Conservation (phyloP, 805 yeast species). For the Cyberlindnera maritima region DNA sequence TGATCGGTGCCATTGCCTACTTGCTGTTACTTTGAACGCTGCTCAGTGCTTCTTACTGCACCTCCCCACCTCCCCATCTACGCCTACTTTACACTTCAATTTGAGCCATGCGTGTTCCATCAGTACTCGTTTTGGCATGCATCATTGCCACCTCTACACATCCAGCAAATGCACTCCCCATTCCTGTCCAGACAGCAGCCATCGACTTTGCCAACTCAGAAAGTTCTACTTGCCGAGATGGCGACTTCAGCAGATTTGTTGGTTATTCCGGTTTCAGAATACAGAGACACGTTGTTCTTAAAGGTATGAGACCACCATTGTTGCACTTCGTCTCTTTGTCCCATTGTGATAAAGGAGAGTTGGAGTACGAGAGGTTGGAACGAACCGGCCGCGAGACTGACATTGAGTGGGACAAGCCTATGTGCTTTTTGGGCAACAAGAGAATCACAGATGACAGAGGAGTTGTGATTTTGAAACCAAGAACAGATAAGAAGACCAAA, state of each 20-base stretch:
- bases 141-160: neutral
- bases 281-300: slow-evolving; percentile 45
- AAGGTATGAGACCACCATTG: slow-evolving; percentile 35
- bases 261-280: slow-evolving; percentile 57
- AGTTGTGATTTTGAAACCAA: slow-evolving; percentile 3
- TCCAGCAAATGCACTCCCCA: neutral
- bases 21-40: slow-evolving; percentile 4
- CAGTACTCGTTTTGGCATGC: too few relatives aligned
- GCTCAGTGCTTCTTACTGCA: too few relatives aligned
- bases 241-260: slow-evolving; percentile 3
- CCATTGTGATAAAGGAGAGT: slow-evolving; percentile 51
- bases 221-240: slow-evolving; percentile 1
- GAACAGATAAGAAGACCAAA: neutral
- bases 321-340: slow-evolving; percentile 44
- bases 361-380: slow-evolving; percentile 40
- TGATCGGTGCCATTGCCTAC: slow-evolving; percentile 4
- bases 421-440: slow-evolving; percentile 37
- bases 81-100: too few relatives aligned
- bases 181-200: neutral
- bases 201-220: neutral
- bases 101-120: neutral
- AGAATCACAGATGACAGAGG: slow-evolving; percentile 5
- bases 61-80: too few relatives aligned
- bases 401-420: slow-evolving; percentile 47
- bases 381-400: slow-evolving; percentile 36